Evolutionary conservation across 2,329 filamentous ascomycete genomes (phyloP).

Genomic region (Fusarium mexicanum): DNA sequence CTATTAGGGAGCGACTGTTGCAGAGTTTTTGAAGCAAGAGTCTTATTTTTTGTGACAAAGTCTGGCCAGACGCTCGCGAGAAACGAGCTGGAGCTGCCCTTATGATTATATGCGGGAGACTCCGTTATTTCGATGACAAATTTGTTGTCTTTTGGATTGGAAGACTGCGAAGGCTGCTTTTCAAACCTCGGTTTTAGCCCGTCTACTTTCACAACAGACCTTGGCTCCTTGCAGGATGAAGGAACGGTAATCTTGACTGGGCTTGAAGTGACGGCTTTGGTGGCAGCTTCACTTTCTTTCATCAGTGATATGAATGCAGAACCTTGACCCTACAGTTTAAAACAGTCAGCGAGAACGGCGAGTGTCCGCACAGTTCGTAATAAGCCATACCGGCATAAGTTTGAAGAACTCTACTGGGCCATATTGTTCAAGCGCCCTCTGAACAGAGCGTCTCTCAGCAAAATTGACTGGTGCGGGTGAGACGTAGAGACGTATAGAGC

Average conservation of each 20-base stretch:
- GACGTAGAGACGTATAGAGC: constrained; percentile 59
- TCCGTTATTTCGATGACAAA: constrained; percentile 57
- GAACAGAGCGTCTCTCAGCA: constrained; percentile 64
- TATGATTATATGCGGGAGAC: constrained; percentile 53
- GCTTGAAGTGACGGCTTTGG: constrained; percentile 53
- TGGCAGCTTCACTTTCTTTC: constrained; percentile 51
- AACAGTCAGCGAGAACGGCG: not conserved
- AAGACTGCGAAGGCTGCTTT: not conserved
- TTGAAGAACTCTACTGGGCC: constrained; percentile 64
- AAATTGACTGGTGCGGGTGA: constrained; percentile 62
- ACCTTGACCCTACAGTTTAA: constrained; percentile 53
- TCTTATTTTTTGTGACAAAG: constrained; percentile 44
- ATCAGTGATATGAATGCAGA: constrained; percentile 63
- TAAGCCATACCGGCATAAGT: constrained; percentile 32
- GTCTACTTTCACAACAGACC: constrained; percentile 38
- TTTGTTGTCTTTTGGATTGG: constrained; percentile 40
- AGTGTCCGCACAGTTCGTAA: not conserved
- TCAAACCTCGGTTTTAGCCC: not conserved
- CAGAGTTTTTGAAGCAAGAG: constrained; percentile 52
- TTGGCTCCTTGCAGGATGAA: constrained; percentile 39
- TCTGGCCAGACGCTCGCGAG: constrained; percentile 56
- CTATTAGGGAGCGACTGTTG: constrained; percentile 51
- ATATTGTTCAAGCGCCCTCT: constrained; percentile 61
- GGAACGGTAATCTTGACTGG: constrained; percentile 59
- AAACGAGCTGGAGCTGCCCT: constrained; percentile 48